Base-by-base conservation (phyloP, 805 yeast species). In the Zygotorulaspora chibaensis region DNA sequence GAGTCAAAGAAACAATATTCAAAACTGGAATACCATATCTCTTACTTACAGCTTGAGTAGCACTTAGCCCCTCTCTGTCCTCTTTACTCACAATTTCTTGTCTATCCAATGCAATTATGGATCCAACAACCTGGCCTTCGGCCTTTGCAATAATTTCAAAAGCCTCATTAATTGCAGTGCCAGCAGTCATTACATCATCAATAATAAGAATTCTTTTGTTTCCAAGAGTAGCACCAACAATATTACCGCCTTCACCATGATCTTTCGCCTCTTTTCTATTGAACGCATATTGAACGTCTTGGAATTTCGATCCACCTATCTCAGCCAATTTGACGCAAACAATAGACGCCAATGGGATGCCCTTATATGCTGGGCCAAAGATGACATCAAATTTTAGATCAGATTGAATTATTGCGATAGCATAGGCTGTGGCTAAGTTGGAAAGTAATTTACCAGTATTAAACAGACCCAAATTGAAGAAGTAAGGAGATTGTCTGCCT, bases 161-260 rank as follows among this genome's bases (percentile, higher is more conserved):
- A 0, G 98, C 97, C 70, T 93, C 98, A 58, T 85, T 85, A 64
- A 90, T 89, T 40, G 99, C 98, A 48, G 98, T 93, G 34, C 99
- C 99, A 1, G 98, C 98, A 49, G 98, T 91, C 83, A 91, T 90
- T 35, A 93, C 97, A 61, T 91, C 99, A 67, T 93, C 99, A 51
- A 91, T 88, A 58, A 93, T 87, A 58, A 93, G 71, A 18, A 91
- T 79, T 50, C 76, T 76, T 66, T 90, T 84, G 40, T 77, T 85
- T 50, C 76, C 75, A 57, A 91, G 76, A 5, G 79, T 67, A 38
- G 85, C 80, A 30, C 99, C 99, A 35, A 93, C 98, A 57, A 91
- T 86, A 46, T 79, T 78, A 11, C 99, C 99, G 55, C 98, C 99
- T 71, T 91, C 99, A 46, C 99, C 99, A 63, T 91, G 99, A 63